A percentile compares a stretch with the other conserved stretches of the same genome.
Evolutionary conservation across 83 land plant genomes (phyloP).

Genomic region (Picea abies): DNA sequence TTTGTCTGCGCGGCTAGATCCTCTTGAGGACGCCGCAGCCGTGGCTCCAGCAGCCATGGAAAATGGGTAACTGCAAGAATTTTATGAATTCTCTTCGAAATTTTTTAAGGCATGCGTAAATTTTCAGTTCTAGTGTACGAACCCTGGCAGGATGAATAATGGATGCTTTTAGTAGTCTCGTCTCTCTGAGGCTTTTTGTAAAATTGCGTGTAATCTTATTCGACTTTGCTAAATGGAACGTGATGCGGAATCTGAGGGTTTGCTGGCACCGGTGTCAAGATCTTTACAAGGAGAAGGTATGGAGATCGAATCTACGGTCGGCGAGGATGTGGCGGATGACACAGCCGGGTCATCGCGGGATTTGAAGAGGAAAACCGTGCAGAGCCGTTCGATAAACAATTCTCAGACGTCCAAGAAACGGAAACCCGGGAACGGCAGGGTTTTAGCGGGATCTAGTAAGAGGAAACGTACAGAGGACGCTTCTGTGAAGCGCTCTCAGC

Average conservation of each 20-base stretch:
- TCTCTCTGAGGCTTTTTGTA: slow-evolving; percentile 1
- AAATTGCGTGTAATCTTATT: background rate
- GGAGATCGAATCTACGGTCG: background rate
- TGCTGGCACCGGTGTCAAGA: slow-evolving; percentile 15
- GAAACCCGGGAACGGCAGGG: background rate
- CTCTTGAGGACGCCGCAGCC: background rate
- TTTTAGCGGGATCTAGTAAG: background rate
- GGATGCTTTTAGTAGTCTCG: slow-evolving; percentile 10
- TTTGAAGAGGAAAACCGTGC: slow-evolving; percentile 6
- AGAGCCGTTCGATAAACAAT: background rate
- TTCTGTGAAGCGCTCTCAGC: background rate
- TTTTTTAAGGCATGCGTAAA: background rate
- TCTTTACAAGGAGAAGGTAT: slow-evolving; percentile 1
- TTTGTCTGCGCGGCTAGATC: background rate
- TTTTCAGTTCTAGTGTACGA: background rate
- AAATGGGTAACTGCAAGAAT: slow-evolving; percentile 12
- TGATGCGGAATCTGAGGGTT: slow-evolving; percentile 15
- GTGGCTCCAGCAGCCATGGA: background rate
- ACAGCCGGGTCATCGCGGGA: background rate
- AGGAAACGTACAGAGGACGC: background rate
- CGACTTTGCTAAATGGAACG: slow-evolving; percentile 7
- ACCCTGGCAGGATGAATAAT: slow-evolving; percentile 17
- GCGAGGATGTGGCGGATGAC: slow-evolving; percentile 3
- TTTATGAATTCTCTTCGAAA: background rate
- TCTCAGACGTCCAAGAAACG: background rate